phyloP scores from a whole-genome alignment of 768 basidiomycete genomes.

The Lentinus brumalis region DNA sequence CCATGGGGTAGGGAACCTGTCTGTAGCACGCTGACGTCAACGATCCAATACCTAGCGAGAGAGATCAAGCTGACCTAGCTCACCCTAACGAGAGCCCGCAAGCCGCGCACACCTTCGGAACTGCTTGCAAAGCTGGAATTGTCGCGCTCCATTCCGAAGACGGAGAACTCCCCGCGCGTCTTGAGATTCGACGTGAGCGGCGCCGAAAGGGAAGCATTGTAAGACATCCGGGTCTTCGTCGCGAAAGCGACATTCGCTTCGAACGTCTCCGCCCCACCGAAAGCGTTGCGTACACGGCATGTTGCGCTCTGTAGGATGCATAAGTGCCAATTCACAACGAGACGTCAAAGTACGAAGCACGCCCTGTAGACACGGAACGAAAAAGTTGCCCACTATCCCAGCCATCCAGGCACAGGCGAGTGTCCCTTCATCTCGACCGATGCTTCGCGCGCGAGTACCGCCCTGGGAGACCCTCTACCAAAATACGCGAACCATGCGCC shows the following conservation, averaged over 20 bases:
- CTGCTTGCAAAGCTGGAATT: conserved; percentile 77
- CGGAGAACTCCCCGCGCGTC: conserved; percentile 68
- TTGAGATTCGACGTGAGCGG: conserved; percentile 58
- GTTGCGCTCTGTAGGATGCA: conserved; percentile 60
- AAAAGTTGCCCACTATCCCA: too few species aligned
- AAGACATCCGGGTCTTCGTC: conserved; percentile 84
- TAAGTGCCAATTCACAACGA: not conserved
- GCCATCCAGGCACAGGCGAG: too few species aligned
- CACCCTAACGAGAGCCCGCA: conserved; percentile 74
- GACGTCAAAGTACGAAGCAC: not conserved
- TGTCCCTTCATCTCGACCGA: too few species aligned
- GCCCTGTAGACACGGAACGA: not conserved
- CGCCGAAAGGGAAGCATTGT: conserved; percentile 65
- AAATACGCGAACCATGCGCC: too few species aligned
- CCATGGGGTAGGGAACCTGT: conserved; percentile 34
- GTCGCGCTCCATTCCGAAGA: conserved; percentile 80
- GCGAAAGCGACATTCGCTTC: conserved; percentile 83
- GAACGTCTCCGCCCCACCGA: conserved; percentile 89
- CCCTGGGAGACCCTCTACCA: too few species aligned
- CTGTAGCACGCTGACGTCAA: conserved; percentile 23
- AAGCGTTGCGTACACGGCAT: conserved; percentile 80
- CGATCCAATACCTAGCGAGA: conserved; percentile 9
- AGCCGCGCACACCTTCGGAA: conserved; percentile 62
- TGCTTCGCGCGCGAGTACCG: too few species aligned
- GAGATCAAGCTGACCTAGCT: conserved; percentile 53